These are phyloP conservation scores for Capronia coronata DNA, from an alignment of 2,329 filamentous ascomycete genomes.

Conservation along the genomic window DNA sequence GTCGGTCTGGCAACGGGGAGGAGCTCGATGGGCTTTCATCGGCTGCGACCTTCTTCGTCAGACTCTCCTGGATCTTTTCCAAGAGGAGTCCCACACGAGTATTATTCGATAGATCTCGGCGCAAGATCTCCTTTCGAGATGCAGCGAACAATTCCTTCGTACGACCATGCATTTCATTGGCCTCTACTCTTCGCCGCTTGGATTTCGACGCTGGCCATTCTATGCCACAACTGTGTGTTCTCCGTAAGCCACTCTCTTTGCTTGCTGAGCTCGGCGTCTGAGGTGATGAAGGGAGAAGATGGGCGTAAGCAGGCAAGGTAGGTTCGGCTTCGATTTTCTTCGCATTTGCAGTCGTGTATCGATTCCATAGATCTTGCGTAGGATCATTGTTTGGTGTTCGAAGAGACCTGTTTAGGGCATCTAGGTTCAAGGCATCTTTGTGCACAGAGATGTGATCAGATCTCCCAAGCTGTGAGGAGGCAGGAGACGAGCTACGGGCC, in stretches of 20 bases:
- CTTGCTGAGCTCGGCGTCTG: conserved; percentile 51
- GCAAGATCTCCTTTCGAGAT: conserved; percentile 37
- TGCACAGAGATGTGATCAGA: conserved; percentile 37
- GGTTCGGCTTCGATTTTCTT: conserved; percentile 42
- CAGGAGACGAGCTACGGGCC: conserved; percentile 66
- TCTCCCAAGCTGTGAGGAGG: conserved; percentile 52
- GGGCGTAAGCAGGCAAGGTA: conserved; percentile 53
- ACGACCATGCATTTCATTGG: conserved; percentile 38
- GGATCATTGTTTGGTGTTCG: conserved; percentile 65
- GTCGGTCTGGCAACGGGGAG: conserved; percentile 37
- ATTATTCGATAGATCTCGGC: conserved; percentile 36
- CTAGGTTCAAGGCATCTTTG: conserved; percentile 50
- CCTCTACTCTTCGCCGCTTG: conserved; percentile 59
- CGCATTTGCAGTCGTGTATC: conserved; percentile 55
- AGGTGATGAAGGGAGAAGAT: conserved; percentile 65
- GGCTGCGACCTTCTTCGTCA: conserved; percentile 33
- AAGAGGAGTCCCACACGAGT: conserved; percentile 54
- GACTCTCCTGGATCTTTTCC: conserved; percentile 56
- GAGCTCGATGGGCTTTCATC: conserved; percentile 38
- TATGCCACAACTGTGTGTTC: conserved; percentile 62
- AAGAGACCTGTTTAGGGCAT: conserved; percentile 52
- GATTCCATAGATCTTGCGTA: conserved; percentile 69
- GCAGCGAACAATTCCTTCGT: conserved; percentile 43
- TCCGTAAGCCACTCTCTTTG: conserved; percentile 49
- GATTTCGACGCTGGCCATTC: conserved; percentile 57